Base-by-base conservation (phyloP, 106 monocot species). In the Posidonia australis region DNA sequence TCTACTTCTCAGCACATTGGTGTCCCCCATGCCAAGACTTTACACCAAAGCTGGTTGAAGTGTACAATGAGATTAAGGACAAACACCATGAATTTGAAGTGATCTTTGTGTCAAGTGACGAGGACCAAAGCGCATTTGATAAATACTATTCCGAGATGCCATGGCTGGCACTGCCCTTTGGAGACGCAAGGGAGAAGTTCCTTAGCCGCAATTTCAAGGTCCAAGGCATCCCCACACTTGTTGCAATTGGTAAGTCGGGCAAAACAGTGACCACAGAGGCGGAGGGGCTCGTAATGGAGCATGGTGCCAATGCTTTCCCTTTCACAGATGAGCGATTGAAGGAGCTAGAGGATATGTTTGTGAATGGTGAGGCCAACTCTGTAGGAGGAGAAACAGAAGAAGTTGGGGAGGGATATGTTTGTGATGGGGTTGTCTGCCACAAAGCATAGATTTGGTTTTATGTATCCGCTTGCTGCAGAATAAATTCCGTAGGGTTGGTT, bases 1-100 rank as follows among this genome's bases (percentile, higher is more conserved):
- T 90, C 62, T 92, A 84, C 82, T 92, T 92, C 73, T 81, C 79
- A 10, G 92, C 86, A 10, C 72, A 86, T 19, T 92, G 92, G 84
- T 84, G 77, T 30, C 77, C 79, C 3, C 75, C 84, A 32, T 87
- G 87, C 62, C 78, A 81, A 17, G 75, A 60, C 1, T 84, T 86
- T 69, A 59, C 75, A 10, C 84, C 81, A 11, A 66, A 58, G 45
- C 69, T 92, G 20, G 70, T 78, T 10, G 76, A 78, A 13, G 65
- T 62, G 9, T 92, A 92, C 80, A 25, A 84, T 43, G 45, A 80
- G 47, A 80, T 87, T 70, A 88, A 82, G 71, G 73, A 68, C 22
- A 81, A 75, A 36, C 76, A 79, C 56, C 24, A 16, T 13, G 70
- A 67, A 28, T 81, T 88, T 25, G 84, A 84, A 59, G 21, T 88